Evolutionary conservation across 2,329 filamentous ascomycete genomes (phyloP).

Genomic region (Eutypa lata): DNA sequence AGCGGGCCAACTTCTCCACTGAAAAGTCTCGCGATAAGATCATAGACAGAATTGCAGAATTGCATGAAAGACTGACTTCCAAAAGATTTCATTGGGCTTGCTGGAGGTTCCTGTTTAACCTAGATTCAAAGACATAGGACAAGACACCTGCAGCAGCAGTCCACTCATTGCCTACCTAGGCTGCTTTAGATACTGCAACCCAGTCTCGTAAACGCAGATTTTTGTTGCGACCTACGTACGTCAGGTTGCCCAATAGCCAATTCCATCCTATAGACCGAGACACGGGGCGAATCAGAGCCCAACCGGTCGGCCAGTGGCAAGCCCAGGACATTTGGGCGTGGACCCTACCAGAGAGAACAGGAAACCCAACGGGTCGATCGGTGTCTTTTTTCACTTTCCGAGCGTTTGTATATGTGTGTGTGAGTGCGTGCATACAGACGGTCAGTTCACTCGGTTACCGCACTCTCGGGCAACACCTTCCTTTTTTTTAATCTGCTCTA

Average conservation of each 20-base stretch:
- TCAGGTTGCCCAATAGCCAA: not conserved
- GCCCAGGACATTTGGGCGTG: not conserved
- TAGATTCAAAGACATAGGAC: too few species aligned
- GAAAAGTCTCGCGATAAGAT: slow-evolving; percentile 1
- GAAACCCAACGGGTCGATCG: not conserved
- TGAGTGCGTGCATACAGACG: not conserved
- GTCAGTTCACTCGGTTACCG: too few species aligned
- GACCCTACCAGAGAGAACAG: not conserved
- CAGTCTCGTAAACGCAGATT: not conserved
- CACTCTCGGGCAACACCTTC: too few species aligned
- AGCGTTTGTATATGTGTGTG: not conserved
- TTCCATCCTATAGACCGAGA: not conserved
- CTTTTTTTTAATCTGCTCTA: too few species aligned
- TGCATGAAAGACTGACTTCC: not conserved
- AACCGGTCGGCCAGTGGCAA: not conserved
- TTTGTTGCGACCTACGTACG: not conserved
- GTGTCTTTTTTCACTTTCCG: not conserved
- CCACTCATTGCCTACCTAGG: too few species aligned
- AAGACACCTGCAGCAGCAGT: too few species aligned
- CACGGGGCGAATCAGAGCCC: not conserved
- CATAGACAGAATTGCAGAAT: not conserved
- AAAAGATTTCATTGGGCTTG: not conserved
- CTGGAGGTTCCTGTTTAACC: too few species aligned
- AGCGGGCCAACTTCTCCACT: not conserved
- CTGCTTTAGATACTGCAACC: not conserved